These are phyloP conservation scores for Pulicaria dysenterica DNA, from an alignment of 129 eudicot genomes.

Conservation along the genomic window DNA sequence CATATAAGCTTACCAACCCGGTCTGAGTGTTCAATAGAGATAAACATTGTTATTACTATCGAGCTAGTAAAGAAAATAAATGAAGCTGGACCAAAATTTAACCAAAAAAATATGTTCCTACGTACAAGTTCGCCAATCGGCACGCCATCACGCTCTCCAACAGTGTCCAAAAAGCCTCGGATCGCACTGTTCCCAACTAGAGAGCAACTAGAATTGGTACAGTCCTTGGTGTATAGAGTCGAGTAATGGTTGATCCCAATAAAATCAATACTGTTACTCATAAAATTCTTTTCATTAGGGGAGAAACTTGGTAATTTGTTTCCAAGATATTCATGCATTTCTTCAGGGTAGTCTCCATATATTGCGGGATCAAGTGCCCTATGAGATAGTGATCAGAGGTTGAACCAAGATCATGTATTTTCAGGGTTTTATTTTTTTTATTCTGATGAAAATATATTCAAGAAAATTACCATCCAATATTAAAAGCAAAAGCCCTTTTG, in stretches of 20 bases:
- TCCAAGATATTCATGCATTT: conserved; percentile 51
- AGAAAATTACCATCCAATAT: conserved; percentile 54
- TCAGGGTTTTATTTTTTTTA: neutral
- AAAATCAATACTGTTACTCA: conserved; percentile 63
- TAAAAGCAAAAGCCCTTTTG: conserved; percentile 60
- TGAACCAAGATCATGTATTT: neutral
- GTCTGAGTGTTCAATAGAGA: conserved; percentile 38
- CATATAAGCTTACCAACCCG: conserved; percentile 38
- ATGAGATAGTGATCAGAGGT: conserved; percentile 11
- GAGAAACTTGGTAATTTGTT: conserved; percentile 58
- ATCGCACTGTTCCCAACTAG: conserved; percentile 43
- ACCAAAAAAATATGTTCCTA: conserved; percentile 24
- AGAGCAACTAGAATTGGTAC: conserved; percentile 47
- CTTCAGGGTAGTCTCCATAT: conserved; percentile 74
- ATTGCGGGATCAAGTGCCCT: conserved; percentile 74
- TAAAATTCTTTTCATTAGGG: conserved; percentile 38
- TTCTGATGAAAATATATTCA: neutral
- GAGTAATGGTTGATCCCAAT: conserved; percentile 77
- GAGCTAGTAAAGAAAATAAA: neutral
- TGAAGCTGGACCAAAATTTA: neutral
- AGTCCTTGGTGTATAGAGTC: conserved; percentile 58
- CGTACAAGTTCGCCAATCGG: conserved; percentile 64
- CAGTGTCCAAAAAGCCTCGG: conserved; percentile 36
- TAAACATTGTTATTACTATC: neutral
- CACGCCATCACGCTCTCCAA: conserved; percentile 56